Evolutionary conservation across 441 rosid genomes (phyloP), one percentile per base, ranked within the genome.

Genomic region (Cnidoscolus chayamansa): DNA sequence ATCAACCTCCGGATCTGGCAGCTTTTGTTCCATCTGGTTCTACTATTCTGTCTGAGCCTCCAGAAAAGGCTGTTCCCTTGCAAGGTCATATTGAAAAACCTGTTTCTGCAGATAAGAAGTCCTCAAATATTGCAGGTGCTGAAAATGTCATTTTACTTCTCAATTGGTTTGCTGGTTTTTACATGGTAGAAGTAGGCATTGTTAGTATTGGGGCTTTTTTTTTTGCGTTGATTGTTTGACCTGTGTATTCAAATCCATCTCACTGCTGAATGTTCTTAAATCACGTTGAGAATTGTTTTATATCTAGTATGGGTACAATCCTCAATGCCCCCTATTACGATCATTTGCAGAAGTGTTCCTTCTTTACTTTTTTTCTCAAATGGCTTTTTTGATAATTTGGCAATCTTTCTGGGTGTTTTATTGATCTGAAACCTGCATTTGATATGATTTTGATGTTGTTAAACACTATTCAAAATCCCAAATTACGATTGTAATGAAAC

Each of bases 1-100:
- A 94, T 80, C 95, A 89, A 74, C 92, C 97, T 76, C 97, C 98
- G 0, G 98, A 94, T 81, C 86, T 94, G 63, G 94, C 95, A 72
- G 75, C 76, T 64, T 84, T 86, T 74, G 97, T 89, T 75, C 95
- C 97, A 32, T 84, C 90, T 56, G 74, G 73, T 72, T 82, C 95
- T 66, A 66, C 74, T 15, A 76, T 79, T 79, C 62, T 86, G 67
- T 85, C 88, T 8, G 89, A 90, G 72, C 72, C 73, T 80, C 68
- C 86, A 15, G 85, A 78, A 47, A 76, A 81, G 70, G 69, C 78
- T 47, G 70, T 80, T 69, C 60, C 84, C 12, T 13, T 37, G 10
- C 84, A 84, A 74, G 65, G 65, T 63, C 74, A 81, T 60, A 65
- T 69, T 47, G 77, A 68, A 73, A 83, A 73, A 50, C 74, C 70